Conservation (phyloP, 2,329 filamentous ascomycete genomes). For the Helicocarpus griseus region DNA sequence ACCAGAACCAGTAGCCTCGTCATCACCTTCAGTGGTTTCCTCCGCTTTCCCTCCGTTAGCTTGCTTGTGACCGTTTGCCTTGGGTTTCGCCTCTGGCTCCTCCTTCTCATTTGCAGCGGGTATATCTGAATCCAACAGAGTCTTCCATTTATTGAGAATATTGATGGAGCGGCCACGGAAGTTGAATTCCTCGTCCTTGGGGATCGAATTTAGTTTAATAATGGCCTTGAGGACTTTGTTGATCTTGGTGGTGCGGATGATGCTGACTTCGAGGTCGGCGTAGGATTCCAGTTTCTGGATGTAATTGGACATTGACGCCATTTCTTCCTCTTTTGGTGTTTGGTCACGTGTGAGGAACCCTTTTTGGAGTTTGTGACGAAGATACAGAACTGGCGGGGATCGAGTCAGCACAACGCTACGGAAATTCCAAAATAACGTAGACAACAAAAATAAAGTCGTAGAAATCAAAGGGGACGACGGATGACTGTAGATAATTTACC, state of each 20-base stretch:
- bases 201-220: slow-evolving; percentile 75
- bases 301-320: slow-evolving; percentile 35
- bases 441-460: background rate
- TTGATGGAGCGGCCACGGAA: slow-evolving; percentile 77
- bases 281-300: slow-evolving; percentile 67
- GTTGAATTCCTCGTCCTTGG: slow-evolving; percentile 75
- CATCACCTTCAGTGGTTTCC: slow-evolving; percentile 23
- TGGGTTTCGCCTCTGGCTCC: slow-evolving; percentile 33
- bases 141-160: slow-evolving; percentile 83
- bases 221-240: slow-evolving; percentile 97
- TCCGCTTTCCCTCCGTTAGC: slow-evolving; percentile 24
- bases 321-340: slow-evolving; percentile 67
- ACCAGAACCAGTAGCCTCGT: slow-evolving; percentile 18
- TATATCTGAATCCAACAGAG: slow-evolving; percentile 58
- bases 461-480: background rate
- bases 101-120: slow-evolving; percentile 20
- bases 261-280: slow-evolving; percentile 73
- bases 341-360: slow-evolving; percentile 79
- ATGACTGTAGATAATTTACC: slow-evolving; percentile 24
- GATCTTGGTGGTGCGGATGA: slow-evolving; percentile 89
- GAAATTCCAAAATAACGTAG: background rate
- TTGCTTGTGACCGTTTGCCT: slow-evolving; percentile 31
- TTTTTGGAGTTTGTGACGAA: slow-evolving; percentile 90
- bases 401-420: background rate
- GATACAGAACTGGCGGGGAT: slow-evolving; percentile 59